Conservation (phyloP, 345 rosid species). For the Raphanus sativus region DNA sequence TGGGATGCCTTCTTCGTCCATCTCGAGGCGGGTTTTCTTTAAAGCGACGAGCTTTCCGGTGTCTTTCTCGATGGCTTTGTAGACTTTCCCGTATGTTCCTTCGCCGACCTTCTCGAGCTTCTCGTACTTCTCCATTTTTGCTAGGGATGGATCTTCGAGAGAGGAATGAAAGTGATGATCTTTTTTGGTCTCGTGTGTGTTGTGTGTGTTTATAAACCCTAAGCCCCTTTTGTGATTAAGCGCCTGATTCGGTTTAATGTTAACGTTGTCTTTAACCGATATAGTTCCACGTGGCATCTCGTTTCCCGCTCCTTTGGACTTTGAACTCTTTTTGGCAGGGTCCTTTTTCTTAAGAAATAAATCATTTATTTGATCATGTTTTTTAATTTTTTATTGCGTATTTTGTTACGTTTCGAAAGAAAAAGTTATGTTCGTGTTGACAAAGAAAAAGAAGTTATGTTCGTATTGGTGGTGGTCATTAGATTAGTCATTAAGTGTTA, state of each 20-base stretch:
- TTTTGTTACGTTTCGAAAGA: not conserved
- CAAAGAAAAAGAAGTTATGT: too few species aligned
- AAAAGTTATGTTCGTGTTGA: not conserved
- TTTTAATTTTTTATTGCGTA: not conserved
- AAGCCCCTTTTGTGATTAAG: constrained; percentile 20
- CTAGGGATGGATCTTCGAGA: too few species aligned
- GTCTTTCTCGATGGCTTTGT: constrained; percentile 79
- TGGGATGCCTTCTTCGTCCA: constrained; percentile 96
- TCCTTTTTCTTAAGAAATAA: not conserved
- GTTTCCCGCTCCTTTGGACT: constrained; percentile 26
- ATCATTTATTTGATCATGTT: not conserved
- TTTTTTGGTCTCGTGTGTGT: not conserved
- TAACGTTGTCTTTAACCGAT: not conserved
- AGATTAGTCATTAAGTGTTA: too few species aligned
- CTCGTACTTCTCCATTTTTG: constrained; percentile 56
- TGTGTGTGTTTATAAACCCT: constrained; percentile 4
- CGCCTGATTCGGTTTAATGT: constrained; percentile 21
- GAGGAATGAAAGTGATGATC: not conserved
- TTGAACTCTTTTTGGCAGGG: constrained; percentile 3
- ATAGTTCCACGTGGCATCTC: constrained; percentile 11
- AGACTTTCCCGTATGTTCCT: constrained; percentile 96
- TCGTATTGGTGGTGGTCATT: not conserved
- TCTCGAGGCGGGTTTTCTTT: constrained; percentile 89
- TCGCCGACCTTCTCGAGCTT: constrained; percentile 95
- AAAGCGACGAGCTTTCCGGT: constrained; percentile 85